A percentile compares a stretch with the other conserved stretches of the same genome.
Evolutionary conservation across 1,284 basidiomycete genomes (phyloP).

Genomic region (Phlebopus sp.): DNA sequence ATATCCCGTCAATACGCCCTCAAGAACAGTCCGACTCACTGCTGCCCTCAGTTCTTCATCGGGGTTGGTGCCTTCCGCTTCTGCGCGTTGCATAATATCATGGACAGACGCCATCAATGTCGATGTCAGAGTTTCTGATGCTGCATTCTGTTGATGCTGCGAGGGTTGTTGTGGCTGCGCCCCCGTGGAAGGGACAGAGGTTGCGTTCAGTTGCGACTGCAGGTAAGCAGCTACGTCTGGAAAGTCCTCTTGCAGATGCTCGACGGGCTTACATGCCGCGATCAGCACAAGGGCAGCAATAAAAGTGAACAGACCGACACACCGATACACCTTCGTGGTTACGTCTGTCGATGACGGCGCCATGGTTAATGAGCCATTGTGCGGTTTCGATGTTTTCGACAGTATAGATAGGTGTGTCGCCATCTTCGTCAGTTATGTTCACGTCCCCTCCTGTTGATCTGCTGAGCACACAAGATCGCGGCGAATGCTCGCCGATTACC

Average conservation of each 20-base stretch:
- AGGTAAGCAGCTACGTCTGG: constrained; percentile 76
- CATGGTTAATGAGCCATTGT: constrained; percentile 74
- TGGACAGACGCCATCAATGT: constrained; percentile 65
- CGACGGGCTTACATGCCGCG: constrained; percentile 56
- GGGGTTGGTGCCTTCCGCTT: constrained; percentile 59
- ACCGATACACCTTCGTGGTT: constrained; percentile 81
- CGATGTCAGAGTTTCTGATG: constrained; percentile 68
- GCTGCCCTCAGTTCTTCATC: constrained; percentile 55
- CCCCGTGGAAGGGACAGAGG: constrained; percentile 21
- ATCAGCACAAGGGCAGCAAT: constrained; percentile 1
- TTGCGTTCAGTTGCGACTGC: constrained; percentile 40
- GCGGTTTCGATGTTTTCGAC: constrained; percentile 82
- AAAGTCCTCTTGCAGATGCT: constrained; percentile 75
- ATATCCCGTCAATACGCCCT: constrained; percentile 59
- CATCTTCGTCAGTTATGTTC: constrained; percentile 82
- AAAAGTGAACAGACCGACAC: constrained; percentile 27
- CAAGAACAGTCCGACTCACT: constrained; percentile 59
- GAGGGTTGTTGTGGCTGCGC: constrained; percentile 42
- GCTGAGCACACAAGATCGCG: constrained; percentile 5
- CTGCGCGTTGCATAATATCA: constrained; percentile 63
- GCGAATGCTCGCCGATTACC: constrained; percentile 40
- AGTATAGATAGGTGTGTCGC: constrained; percentile 90
- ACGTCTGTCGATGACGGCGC: constrained; percentile 61
- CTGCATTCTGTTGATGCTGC: constrained; percentile 65
- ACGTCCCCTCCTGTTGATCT: constrained; percentile 71